Conservation (phyloP, 306 rosid species). For the Delonix regia region DNA sequence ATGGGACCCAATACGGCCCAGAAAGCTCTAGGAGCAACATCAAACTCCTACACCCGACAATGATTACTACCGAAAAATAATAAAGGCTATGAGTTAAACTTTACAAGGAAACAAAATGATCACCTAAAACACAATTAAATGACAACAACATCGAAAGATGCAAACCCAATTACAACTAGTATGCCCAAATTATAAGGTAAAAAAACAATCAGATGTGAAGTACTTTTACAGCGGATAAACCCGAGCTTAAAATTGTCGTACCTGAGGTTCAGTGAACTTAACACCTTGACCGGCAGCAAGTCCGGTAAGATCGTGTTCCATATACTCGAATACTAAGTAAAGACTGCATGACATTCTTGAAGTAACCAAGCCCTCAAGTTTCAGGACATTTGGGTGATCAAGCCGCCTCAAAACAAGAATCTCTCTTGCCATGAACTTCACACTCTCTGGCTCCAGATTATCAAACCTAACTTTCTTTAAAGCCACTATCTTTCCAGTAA, state of each 20-base stretch:
- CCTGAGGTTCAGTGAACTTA: constrained; percentile 87
- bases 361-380: constrained; percentile 88
- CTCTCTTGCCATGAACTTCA: constrained; percentile 94
- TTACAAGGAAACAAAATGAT: constrained; percentile 16
- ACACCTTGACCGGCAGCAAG: constrained; percentile 65
- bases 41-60: constrained; percentile 37
- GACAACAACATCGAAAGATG: constrained; percentile 9
- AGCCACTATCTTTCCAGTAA: constrained; percentile 81
- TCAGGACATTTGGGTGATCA: constrained; percentile 90
- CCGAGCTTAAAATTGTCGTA: constrained; percentile 36
- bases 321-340: constrained; percentile 84
- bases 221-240: neutral
- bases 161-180: constrained; percentile 23
- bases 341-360: constrained; percentile 88
- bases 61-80: constrained; percentile 39
- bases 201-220: neutral
- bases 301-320: constrained; percentile 93
- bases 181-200: neutral
- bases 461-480: constrained; percentile 93
- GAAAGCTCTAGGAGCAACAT: constrained; percentile 45
- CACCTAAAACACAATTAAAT: constrained; percentile 18
- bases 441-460: constrained; percentile 84
- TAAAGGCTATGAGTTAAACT: constrained; percentile 8
- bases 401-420: constrained; percentile 75
- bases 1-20: constrained; percentile 53